phyloP scores from a whole-genome alignment of 2,329 filamentous ascomycete genomes.

The Lachnellula suecica region DNA sequence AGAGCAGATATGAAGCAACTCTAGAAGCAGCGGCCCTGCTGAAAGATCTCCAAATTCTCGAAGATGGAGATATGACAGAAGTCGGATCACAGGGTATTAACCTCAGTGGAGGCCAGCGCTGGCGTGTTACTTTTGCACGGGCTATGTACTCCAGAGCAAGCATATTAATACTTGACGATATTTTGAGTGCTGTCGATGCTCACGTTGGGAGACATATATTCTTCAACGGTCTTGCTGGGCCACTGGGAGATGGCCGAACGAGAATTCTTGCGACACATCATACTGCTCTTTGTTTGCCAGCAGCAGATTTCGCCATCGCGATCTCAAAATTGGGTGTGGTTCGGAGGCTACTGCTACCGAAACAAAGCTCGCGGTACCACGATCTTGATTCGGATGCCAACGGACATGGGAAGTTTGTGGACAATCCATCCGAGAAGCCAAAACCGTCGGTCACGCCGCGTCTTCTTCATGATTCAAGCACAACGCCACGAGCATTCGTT shows the following conservation, averaged over 20 bases:
- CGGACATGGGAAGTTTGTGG: no score
- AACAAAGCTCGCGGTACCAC: no score
- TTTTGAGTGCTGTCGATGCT: conserved; percentile 76
- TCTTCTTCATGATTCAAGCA: no score
- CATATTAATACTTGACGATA: conserved; percentile 75
- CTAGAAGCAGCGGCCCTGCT: conserved; percentile 68
- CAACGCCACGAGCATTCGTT: no score
- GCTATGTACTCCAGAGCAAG: conserved; percentile 76
- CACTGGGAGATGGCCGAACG: conserved; percentile 66
- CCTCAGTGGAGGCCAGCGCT: conserved; percentile 78
- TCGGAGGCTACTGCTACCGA: no score
- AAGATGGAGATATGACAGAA: conserved; percentile 74
- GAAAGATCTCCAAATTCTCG: conserved; percentile 72
- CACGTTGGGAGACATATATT: conserved; percentile 78
- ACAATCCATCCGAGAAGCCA: no score
- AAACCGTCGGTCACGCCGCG: no score
- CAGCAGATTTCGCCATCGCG: conserved; percentile 71
- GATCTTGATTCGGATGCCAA: no score
- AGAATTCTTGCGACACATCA: conserved; percentile 79
- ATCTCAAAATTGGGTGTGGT: no score
- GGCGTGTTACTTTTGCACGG: conserved; percentile 74
- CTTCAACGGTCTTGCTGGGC: conserved; percentile 69
- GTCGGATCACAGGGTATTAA: conserved; percentile 83
- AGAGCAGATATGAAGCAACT: conserved; percentile 65
- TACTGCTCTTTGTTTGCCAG: conserved; percentile 65